phyloP scores from a whole-genome alignment of 345 rosid species.

The Eutrema yunnanense region DNA sequence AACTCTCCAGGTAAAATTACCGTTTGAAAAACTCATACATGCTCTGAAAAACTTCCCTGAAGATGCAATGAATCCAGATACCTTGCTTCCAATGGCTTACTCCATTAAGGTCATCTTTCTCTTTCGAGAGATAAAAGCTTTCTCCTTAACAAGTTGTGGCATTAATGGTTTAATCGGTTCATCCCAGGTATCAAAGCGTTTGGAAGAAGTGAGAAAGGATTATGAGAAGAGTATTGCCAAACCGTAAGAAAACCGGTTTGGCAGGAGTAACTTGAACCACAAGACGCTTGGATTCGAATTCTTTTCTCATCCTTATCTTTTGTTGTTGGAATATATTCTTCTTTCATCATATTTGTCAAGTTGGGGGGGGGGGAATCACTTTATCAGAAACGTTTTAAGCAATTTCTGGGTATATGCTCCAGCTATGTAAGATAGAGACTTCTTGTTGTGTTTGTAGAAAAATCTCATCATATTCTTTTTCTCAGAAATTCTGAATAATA shows the following conservation, averaged over 20 bases:
- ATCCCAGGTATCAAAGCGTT: constrained; percentile 60
- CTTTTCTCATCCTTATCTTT: constrained; percentile 8
- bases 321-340: constrained; percentile 16
- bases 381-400: constrained; percentile 9
- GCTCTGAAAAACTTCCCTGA: constrained; percentile 87
- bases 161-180: not conserved
- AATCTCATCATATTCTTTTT: not conserved
- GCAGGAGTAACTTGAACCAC: not conserved
- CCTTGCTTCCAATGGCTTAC: constrained; percentile 77
- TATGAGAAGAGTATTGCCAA: constrained; percentile 52
- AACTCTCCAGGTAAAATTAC: constrained; percentile 39
- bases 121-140: not conserved
- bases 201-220: constrained; percentile 58
- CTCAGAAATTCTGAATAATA: not conserved
- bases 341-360: not conserved
- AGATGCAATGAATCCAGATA: constrained; percentile 89
- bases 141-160: not conserved
- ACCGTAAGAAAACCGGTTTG: constrained; percentile 17
- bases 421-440: constrained; percentile 9
- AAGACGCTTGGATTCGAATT: not conserved
- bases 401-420: constrained; percentile 15
- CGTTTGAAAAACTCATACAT: constrained; percentile 89
- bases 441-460: not conserved
- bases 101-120: constrained; percentile 65
- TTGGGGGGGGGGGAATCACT: not conserved